A percentile compares a stretch with the other conserved stretches of the same genome.
Evolutionary conservation across 2,329 filamentous ascomycete genomes (phyloP).

Genomic region (Cladosporium sp.): DNA sequence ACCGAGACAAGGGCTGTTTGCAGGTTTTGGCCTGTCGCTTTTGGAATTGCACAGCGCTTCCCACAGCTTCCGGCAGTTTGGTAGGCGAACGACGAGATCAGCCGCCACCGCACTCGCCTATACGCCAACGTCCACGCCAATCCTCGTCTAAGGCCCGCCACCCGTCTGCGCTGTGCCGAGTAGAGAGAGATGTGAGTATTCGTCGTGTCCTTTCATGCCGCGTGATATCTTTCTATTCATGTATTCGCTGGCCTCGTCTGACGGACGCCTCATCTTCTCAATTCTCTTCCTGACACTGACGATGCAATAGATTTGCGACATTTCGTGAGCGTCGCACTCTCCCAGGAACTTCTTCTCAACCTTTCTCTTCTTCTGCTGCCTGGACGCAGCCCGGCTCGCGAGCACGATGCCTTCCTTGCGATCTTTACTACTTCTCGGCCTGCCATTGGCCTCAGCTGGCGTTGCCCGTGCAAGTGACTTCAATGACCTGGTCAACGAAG

Average conservation of each 20-base stretch:
- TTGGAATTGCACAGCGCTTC: too few relatives aligned
- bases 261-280: background rate
- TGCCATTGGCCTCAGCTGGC: slow-evolving; percentile 35
- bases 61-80: background rate
- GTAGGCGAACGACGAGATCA: background rate
- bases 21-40: too few relatives aligned
- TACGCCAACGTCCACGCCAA: too few relatives aligned
- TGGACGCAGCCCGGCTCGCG: slow-evolving; percentile 11
- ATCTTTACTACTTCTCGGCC: slow-evolving; percentile 34
- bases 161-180: background rate
- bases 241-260: background rate
- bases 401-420: slow-evolving; percentile 38
- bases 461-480: slow-evolving; percentile 37
- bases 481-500: slow-evolving; percentile 52
- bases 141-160: background rate
- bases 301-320: slow-evolving; percentile 10
- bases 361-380: slow-evolving; percentile 5
- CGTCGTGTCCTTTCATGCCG: background rate
- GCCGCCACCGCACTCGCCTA: background rate
- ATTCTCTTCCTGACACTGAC: slow-evolving; percentile 1
- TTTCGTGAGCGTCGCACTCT: slow-evolving; percentile 1
- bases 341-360: background rate
- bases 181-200: background rate
- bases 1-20: too few relatives aligned
- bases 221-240: background rate